Evolutionary conservation across 768 basidiomycete genomes (phyloP).

Genomic region (Mycena belliarum): DNA sequence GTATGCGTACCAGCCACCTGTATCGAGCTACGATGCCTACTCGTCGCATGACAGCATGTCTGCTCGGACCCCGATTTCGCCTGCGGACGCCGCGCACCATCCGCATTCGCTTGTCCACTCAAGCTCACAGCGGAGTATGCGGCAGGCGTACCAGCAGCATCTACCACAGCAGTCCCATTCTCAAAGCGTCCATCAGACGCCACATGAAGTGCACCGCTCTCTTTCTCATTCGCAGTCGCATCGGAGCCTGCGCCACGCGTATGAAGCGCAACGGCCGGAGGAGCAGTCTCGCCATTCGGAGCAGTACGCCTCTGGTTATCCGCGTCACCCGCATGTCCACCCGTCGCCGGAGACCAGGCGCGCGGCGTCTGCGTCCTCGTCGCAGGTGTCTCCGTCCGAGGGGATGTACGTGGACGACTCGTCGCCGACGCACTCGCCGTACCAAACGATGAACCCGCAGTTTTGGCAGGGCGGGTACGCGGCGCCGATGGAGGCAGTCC

Average conservation of each 20-base stretch:
- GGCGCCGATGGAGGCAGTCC: constrained; percentile 15
- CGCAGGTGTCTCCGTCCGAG: constrained; percentile 1
- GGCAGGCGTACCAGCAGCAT: constrained; percentile 26
- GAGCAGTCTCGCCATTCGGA: not conserved
- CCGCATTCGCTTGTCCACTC: constrained; percentile 18
- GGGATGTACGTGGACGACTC: constrained; percentile 14
- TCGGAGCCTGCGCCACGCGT: constrained; percentile 13
- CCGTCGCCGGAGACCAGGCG: not conserved
- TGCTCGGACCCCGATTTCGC: constrained; percentile 9
- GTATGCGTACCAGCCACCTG: constrained; percentile 22
- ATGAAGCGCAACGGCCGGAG: constrained; percentile 4
- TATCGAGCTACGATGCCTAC: constrained; percentile 16
- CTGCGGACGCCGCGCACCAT: constrained; percentile 10
- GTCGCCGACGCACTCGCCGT: constrained; percentile 14
- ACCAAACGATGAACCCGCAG: constrained; percentile 17
- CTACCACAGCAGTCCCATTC: constrained; percentile 14
- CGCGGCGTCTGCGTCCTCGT: not conserved
- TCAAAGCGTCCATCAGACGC: constrained; percentile 8
- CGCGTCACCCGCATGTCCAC: not conserved
- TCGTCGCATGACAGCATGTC: not conserved
- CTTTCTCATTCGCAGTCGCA: constrained; percentile 17
- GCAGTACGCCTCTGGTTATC: constrained; percentile 3
- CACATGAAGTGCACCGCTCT: constrained; percentile 8
- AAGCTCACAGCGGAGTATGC: constrained; percentile 24
- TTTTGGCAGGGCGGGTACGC: constrained; percentile 19